Percentiles rank a stretch among this genome's conserved stretches.
These are phyloP conservation scores for Phytomonas francai DNA, from an alignment of 208 protist genomes.

Conservation along the genomic window DNA sequence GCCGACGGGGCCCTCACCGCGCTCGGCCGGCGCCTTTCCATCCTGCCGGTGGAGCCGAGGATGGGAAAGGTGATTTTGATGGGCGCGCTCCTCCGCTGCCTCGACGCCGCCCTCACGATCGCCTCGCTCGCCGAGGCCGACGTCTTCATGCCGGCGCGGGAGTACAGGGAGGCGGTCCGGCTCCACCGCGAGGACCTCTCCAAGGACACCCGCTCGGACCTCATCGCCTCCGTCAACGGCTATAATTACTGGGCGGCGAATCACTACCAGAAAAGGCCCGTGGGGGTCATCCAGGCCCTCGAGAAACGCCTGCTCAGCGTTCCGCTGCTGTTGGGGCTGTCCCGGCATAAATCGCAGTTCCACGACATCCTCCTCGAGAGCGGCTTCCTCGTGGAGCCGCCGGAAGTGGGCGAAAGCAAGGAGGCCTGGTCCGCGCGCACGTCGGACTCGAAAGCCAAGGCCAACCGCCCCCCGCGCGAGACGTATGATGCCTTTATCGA, in stretches of 20 bases:
- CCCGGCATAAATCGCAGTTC: slow-evolving; percentile 71
- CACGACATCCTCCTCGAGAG: slow-evolving; percentile 42
- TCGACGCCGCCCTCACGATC: slow-evolving; percentile 93
- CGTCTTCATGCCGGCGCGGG: slow-evolving; percentile 52
- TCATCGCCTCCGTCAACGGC: slow-evolving; percentile 76
- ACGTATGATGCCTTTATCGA: slow-evolving; percentile 48
- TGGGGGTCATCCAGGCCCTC: slow-evolving; percentile 29
- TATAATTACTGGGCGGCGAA: slow-evolving; percentile 86
- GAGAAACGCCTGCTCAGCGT: slow-evolving; percentile 56
- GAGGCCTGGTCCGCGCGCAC: not conserved
- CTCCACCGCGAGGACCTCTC: slow-evolving; percentile 75
- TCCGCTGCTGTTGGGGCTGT: slow-evolving; percentile 39
- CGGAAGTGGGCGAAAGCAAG: not conserved
- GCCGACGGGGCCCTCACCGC: slow-evolving; percentile 73
- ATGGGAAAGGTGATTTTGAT: slow-evolving; percentile 91
- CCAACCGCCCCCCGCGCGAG: not conserved
- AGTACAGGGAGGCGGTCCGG: slow-evolving; percentile 42
- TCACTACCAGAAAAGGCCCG: slow-evolving; percentile 25
- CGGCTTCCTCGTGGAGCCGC: slow-evolving; percentile 34
- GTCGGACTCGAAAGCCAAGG: not conserved
- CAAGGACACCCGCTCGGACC: slow-evolving; percentile 68
- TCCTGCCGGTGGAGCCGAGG: slow-evolving; percentile 64
- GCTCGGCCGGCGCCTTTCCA: slow-evolving; percentile 71
- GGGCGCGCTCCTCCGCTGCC: slow-evolving; percentile 82
- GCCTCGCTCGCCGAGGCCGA: slow-evolving; percentile 58